Evolutionary conservation across 2,329 filamentous ascomycete species (phyloP).

Genomic region (Colletotrichum higginsianum): DNA sequence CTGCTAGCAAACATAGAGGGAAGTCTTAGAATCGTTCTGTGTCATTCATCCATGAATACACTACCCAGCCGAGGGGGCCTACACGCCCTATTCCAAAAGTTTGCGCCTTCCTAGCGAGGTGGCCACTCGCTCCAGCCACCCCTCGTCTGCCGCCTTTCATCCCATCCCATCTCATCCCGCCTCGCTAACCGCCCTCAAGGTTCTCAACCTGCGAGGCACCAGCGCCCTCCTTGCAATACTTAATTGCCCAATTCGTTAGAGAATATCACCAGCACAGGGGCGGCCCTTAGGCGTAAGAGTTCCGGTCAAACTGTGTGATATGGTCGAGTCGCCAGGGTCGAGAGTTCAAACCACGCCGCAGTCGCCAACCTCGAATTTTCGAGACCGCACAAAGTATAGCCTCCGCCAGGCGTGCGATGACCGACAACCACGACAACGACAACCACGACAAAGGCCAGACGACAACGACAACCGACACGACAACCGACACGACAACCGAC

Average conservation of each 20-base stretch:
- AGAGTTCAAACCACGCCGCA: constrained; percentile 1
- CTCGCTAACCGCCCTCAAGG: constrained; percentile 5
- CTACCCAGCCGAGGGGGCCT: background rate
- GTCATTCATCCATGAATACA: no score
- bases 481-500: no score
- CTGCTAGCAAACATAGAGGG: no score
- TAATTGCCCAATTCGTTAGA: background rate
- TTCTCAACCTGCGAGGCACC: background rate
- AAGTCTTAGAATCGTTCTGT: no score
- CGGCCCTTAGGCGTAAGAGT: constrained; percentile 4
- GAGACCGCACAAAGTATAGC: no score
- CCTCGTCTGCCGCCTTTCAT: background rate
- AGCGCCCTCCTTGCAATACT: background rate
- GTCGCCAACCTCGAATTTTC: background rate
- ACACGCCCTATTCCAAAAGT: background rate
- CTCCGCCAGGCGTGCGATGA: no score
- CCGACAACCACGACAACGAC: no score
- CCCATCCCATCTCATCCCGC: background rate
- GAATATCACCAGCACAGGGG: constrained; percentile 6
- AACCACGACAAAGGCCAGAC: no score
- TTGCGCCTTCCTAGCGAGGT: background rate
- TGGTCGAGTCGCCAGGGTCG: constrained; percentile 6
- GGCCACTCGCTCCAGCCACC: background rate
- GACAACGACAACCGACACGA: no score
- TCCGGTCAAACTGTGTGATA: constrained; percentile 6